Evolutionary conservation across 768 basidiomycete genomes (phyloP), one percentile per base, ranked within the genome.

Genomic region (Podaxis mareebaensis): DNA sequence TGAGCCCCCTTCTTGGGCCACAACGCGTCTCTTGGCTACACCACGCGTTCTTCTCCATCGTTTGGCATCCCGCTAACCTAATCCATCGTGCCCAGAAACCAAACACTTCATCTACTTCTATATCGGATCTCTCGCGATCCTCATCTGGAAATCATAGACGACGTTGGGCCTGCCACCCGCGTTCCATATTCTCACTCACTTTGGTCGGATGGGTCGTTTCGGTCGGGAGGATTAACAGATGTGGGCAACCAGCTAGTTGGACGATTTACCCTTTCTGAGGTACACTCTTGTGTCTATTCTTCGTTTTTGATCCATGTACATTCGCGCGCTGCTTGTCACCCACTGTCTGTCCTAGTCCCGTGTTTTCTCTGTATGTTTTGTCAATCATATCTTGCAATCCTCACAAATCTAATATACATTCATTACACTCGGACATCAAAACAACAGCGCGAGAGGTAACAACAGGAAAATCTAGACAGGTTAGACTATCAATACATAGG

Each of bases 101-200:
- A 96, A 95, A 77, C 92, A 97, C 74, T 99, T 99, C 79, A 95
- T 99, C 80, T 99, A 99, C 84, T 96, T 96, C 79, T 98, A 96
- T 81, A 82, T 99, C 74, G 95, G 93, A 61, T 80, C 89, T 39
- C 88, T 96, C 70, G 96, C 96, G 65, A 87, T 98, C 78, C 89
- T 98, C 75, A 87, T 95, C 80, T 95, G 93, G 93, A 95, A 93
- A 81, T 94, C 93, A 84, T 94, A 78, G 78, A 78, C 53, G 10
- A 17, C 30, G 22, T 10, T 49, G 44, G 26, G 42, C 22, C 20
- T 11, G 40, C 13, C 46, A 10, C 38, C 61, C 46, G 46, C 40
- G n/a, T 15, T 46, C 24, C 30, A 20, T 5, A 39, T 26, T 40
- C 54, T 22, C 44, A 40, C 24, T 24, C 17, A 38, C 17, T 40